Conservation (phyloP, 768 basidiomycete species). For the Termitomyces eurrhizus region DNA sequence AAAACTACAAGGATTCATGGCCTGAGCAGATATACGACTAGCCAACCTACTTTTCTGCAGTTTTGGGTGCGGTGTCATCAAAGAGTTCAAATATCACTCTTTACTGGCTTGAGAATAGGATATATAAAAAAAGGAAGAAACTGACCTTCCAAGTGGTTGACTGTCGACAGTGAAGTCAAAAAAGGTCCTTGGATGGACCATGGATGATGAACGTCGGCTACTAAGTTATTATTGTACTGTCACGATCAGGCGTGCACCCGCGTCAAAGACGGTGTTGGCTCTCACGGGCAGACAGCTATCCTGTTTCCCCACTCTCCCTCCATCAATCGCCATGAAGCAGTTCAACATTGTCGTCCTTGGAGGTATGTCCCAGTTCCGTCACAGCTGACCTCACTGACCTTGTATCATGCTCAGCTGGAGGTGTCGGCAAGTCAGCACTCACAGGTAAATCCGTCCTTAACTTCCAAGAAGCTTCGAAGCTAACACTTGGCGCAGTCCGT, state of each 20-base stretch:
- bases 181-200: slow-evolving; percentile 61
- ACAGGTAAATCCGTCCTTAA: slow-evolving; percentile 37
- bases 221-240: background rate
- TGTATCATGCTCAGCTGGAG: slow-evolving; percentile 54
- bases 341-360: slow-evolving; percentile 81
- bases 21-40: background rate
- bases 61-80: slow-evolving; percentile 68
- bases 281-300: slow-evolving; percentile 16
- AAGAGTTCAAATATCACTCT: slow-evolving; percentile 78
- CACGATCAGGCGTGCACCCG: background rate
- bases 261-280: slow-evolving; percentile 8
- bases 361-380: slow-evolving; percentile 39
- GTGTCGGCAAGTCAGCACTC: slow-evolving; percentile 85
- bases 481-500: slow-evolving; percentile 39
- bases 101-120: slow-evolving; percentile 6
- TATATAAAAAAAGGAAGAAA: background rate
- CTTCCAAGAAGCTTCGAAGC: background rate
- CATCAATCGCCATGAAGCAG: slow-evolving; percentile 47
- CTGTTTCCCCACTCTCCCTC: slow-evolving; percentile 7
- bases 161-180: slow-evolving; percentile 58
- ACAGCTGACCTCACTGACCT: slow-evolving; percentile 2
- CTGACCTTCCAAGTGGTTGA: slow-evolving; percentile 53
- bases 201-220: slow-evolving; percentile 21
- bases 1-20: too few relatives aligned
- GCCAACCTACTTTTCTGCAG: slow-evolving; percentile 65